phyloP scores from a whole-genome alignment of 495 filamentous ascomycete species.

The Annulohypoxylon nitens region DNA sequence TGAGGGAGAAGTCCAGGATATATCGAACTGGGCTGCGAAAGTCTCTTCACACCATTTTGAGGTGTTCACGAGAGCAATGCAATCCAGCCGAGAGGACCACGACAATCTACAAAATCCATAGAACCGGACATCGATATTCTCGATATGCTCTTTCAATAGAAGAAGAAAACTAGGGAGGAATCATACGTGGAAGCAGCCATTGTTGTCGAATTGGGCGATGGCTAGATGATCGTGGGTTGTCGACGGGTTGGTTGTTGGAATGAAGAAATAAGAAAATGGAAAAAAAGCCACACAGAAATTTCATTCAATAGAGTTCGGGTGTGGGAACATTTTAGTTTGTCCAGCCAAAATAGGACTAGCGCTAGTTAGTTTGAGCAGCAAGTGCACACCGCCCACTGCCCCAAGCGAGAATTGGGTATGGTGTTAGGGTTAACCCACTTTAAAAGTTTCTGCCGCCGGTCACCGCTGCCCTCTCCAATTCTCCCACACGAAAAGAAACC shows the following conservation, averaged over 20 bases:
- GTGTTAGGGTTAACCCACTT: conserved; percentile 44
- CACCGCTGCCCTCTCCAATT: conserved; percentile 36
- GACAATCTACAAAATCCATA: conserved; percentile 71
- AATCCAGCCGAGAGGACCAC: conserved; percentile 83
- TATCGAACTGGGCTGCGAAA: conserved; percentile 82
- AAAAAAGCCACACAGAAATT: conserved; percentile 30
- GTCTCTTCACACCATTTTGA: conserved; percentile 49
- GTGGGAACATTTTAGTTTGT: conserved; percentile 16
- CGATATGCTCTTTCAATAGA: conserved; percentile 63
- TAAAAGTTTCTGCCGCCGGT: conserved; percentile 42
- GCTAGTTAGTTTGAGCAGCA: conserved; percentile 9
- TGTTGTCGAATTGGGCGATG: conserved; percentile 60
- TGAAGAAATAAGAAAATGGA: conserved; percentile 29
- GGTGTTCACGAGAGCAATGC: conserved; percentile 52
- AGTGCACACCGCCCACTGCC: conserved; percentile 26
- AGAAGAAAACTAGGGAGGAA: conserved; percentile 56
- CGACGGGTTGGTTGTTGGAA: conserved; percentile 43
- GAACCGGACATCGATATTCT: conserved; percentile 68
- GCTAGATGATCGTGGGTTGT: conserved; percentile 48
- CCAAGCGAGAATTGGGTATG: conserved; percentile 37
- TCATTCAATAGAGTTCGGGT: conserved; percentile 32
- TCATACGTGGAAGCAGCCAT: conserved; percentile 77
- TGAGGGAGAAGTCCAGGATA: conserved; percentile 72
- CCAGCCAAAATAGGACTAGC: conserved; percentile 24
- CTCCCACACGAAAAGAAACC: conserved; percentile 34